Conservation (phyloP, 2,329 filamentous ascomycete genomes). For the Cladosporium cucumerinum region DNA sequence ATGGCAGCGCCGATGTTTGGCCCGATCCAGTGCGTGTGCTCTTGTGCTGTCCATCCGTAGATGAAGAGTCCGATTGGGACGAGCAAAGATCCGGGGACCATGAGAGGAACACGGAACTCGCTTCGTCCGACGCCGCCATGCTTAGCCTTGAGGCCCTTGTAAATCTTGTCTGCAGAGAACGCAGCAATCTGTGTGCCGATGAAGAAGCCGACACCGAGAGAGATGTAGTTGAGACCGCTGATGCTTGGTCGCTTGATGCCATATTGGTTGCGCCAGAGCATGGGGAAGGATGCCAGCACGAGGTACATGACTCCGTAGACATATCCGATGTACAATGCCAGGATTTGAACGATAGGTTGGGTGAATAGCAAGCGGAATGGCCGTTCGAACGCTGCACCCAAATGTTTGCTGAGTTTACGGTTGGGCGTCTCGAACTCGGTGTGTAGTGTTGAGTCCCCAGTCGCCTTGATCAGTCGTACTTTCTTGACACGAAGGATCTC, state of each 20-base stretch:
- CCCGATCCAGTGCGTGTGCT: slow-evolving; percentile 55
- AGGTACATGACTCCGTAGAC: slow-evolving; percentile 40
- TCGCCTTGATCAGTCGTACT: slow-evolving; percentile 54
- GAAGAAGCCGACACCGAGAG: slow-evolving; percentile 61
- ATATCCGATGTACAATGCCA: slow-evolving; percentile 39
- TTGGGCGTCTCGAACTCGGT: slow-evolving; percentile 45
- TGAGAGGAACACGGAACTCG: slow-evolving; percentile 49
- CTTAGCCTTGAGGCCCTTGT: slow-evolving; percentile 36
- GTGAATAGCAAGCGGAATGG: slow-evolving; percentile 37
- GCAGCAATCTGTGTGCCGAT: slow-evolving; percentile 45
- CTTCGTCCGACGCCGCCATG: slow-evolving; percentile 39
- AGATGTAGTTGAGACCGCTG: slow-evolving; percentile 42
- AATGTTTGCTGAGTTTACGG: slow-evolving; percentile 31
- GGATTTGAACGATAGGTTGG: slow-evolving; percentile 37
- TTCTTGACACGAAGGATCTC: slow-evolving; percentile 60
- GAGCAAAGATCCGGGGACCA: slow-evolving; percentile 54
- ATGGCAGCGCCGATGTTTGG: slow-evolving; percentile 58
- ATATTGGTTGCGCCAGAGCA: slow-evolving; percentile 28
- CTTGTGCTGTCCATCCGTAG: slow-evolving; percentile 58
- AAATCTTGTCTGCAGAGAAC: slow-evolving; percentile 37
- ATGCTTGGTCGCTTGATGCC: slow-evolving; percentile 31
- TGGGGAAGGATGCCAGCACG: slow-evolving; percentile 36
- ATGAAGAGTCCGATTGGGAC: slow-evolving; percentile 55
- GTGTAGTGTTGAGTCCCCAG: slow-evolving; percentile 58
- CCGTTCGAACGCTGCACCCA: slow-evolving; percentile 33